Base-by-base conservation (phyloP, 1,284 basidiomycete species). In the Melampsora occidentalis region DNA sequence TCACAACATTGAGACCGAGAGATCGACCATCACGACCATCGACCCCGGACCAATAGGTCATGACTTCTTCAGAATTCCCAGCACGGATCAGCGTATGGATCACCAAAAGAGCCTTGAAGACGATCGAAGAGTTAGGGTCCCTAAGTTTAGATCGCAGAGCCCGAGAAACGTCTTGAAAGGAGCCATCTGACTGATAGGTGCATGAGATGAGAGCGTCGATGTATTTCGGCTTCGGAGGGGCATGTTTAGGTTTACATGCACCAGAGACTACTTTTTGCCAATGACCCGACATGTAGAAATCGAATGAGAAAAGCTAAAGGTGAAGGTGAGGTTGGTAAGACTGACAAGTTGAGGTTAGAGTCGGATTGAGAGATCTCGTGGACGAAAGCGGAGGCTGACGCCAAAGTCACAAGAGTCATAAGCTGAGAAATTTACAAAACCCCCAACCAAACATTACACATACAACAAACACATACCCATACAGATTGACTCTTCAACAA, bases 21-120 rank as follows among this genome's bases (percentile, higher is more conserved):
- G 78, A 92, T 91, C 67, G 77, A 76, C 90, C 22, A 86, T 83
- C 35, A 88, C 88, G 7, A 97, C 90, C 86, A 80, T 96, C 92
- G 4, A 88, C 87, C 46, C 89, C 87, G 5, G 92, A 90, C 22
- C 97, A 87, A 82, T 93, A 90, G 14, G 88, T 86, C 46, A 98
- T 88, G 7, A 98, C 89, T 80, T 93, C 91, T 85, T 97, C 94
- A 18, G 95, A 94, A 16, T 92, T 88, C 20, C 94, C 95, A 78
- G 93, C 93, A 39, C 95, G 89, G 81, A 99, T 92, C 90, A 99
- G 92, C 42, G 90, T 94, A 83, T 99, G 96, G 25, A 98, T 85
- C 6, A 97, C 92, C 81, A 99, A 90, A 80, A 99, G 86, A 0
- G 94, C 92, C 82, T 99, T 99, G 89, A 98, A 97, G 20, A 94